Evolutionary conservation across 2,329 filamentous ascomycete genomes (phyloP), one percentile per base, ranked within the genome.

Genomic region (Colletotrichum cuscutae): DNA sequence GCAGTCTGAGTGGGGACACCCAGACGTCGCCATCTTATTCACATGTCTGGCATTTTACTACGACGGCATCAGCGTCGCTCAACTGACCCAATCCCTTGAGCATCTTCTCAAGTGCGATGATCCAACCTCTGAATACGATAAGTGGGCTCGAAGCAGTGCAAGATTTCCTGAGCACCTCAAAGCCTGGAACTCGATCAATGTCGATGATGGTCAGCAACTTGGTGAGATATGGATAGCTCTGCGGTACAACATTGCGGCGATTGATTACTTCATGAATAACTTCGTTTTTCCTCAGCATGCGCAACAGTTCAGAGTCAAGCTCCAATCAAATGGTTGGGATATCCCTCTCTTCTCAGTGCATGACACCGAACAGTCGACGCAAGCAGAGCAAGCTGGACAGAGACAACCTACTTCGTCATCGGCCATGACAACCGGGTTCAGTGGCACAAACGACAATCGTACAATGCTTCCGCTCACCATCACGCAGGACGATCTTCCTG

Each of bases 11-110:
- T 94, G 88, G 77, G 89, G 90, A 0, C 92, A 95, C 74, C 91
- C 92, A 0, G 87, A 95, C 75, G 90, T 93, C 0, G 86, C 89
- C 0, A 91, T 94, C 2, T 42, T 90, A 0, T 82, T 95, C 1
- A 94, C 92, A 0, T 91, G 89, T 13, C 80, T 95, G 0, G 86
- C 88, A 0, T 94, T 92, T 76, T 95, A 95, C 76, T 92, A 94
- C 62, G 79, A 84, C 1, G 91, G 91, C 0, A 78, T 93, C 0
- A 85, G 67, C 1, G 72, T 83, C 2, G 57, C 76, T 0, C 89
- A 92, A 63, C 81, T 91, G 0, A 81, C 81, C 0, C 82, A 88
- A 32, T 81, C 82, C 0, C 79, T 93, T 0, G 81, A 88, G 35
- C 82, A 85, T 5, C 78, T 93, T 0, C 74, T 88, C 0, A 87